Base-by-base conservation (phyloP, 345 rosid genomes). In the Eucalyptus polybractea region DNA sequence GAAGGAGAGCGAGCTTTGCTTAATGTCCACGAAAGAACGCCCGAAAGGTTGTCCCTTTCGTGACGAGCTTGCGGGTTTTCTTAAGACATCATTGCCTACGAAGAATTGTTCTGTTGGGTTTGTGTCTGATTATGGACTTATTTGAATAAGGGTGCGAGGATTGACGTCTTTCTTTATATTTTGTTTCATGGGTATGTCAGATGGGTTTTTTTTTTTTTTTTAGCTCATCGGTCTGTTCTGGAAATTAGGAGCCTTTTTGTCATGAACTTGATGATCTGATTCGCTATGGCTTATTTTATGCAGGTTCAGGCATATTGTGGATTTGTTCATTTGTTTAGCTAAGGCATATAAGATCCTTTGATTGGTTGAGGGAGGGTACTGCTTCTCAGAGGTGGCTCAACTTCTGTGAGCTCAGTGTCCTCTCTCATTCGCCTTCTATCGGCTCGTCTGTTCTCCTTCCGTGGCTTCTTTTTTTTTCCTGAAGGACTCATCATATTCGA, bases 351-450 rank as follows among this genome's bases (percentile, higher is more conserved):
- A 53, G 54, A 44, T 45, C 47, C 67, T 87, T 37, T 29, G 56
- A 45, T 76, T 47, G 90, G 31, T 40, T 90, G 91, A 89, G 93
- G 90, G 97, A 94, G 96, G 96, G 93, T 93, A 89, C 58, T 92
- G 90, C 92, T 94, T 94, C 90, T 91, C 88, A 42, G 93, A 87
- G 94, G 92, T 90, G 53, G 81, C 86, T 80, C 29, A 88, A 92
- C 95, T 94, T 93, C 95, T 91, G 94, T 91, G 93, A 92, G 93
- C 98, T 93, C 89, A 91, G 93, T 90, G 88, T 93, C 94, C 95
- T 94, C 96, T 94, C 94, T 90, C 92, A 49, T 80, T 89, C 50
- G 51, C 86, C 87, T 67, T 69, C 47, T 8, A 27, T 87, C 24
- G 9, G 50, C n/a, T 29, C 53, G 37, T 7, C 11, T 44, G 80